These are phyloP conservation scores for Astrocystis sublimbata DNA, from an alignment of 495 filamentous ascomycete species.

Conservation along the genomic window DNA sequence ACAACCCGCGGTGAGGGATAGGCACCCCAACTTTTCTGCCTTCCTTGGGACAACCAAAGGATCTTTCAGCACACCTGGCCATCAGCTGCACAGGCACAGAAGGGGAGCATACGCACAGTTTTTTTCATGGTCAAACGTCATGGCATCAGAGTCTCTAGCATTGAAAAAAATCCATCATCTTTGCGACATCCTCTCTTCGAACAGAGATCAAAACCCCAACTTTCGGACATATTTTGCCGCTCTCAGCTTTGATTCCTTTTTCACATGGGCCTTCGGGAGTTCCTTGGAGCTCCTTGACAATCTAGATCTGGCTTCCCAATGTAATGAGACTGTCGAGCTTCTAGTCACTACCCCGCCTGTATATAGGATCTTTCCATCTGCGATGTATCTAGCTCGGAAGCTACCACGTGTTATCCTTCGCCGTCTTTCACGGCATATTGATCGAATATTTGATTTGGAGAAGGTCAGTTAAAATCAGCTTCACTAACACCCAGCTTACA, in stretches of 20 bases:
- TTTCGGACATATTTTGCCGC: slow-evolving; percentile 1
- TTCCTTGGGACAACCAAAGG: slow-evolving; percentile 1
- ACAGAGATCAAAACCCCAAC: background rate
- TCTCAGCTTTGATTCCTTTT: slow-evolving; percentile 1
- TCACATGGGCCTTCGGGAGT: slow-evolving; percentile 6
- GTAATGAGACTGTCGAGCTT: background rate
- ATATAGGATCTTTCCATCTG: background rate
- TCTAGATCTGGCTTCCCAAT: background rate
- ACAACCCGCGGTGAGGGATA: slow-evolving; percentile 7
- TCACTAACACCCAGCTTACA: background rate
- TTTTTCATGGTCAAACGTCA: background rate
- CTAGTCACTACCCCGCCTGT: background rate
- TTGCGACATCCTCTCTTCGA: background rate
- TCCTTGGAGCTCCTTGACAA: slow-evolving; percentile 3
- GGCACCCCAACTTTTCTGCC: slow-evolving; percentile 5
- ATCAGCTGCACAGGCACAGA: slow-evolving; percentile 2
- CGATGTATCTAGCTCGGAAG: background rate
- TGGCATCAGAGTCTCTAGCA: background rate
- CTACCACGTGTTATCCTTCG: background rate
- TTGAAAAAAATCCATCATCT: background rate
- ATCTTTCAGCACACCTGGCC: slow-evolving; percentile 1
- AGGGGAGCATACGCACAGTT: slow-evolving; percentile 5
- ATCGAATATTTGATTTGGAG: background rate
- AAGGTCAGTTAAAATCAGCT: background rate
- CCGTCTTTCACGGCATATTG: background rate